phyloP scores from a whole-genome alignment of 73 alveolate genomes.

The Uronychia binucleata region DNA sequence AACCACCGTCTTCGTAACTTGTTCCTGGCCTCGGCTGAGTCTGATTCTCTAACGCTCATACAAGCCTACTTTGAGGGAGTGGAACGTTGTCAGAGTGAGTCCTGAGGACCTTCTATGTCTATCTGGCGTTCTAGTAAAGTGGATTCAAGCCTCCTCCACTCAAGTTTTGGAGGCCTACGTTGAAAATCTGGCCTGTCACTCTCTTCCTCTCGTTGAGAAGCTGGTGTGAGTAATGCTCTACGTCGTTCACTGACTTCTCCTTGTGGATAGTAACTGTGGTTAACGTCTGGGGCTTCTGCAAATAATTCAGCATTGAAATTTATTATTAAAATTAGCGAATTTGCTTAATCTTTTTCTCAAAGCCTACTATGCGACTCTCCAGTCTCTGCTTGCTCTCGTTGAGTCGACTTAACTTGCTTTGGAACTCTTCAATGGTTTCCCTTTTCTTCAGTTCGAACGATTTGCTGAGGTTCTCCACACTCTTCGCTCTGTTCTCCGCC shows the following conservation, averaged over 20 bases:
- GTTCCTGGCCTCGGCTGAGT: too few relatives aligned
- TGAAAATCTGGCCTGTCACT: too few relatives aligned
- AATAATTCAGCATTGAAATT: background rate
- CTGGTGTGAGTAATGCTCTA: too few relatives aligned
- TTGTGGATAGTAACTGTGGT: background rate
- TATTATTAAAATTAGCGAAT: conserved; percentile 10
- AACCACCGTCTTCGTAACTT: too few relatives aligned
- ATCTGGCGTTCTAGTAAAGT: too few relatives aligned
- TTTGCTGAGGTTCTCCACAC: background rate
- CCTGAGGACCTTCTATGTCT: too few relatives aligned
- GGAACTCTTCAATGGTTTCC: conserved; percentile 33
- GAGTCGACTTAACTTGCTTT: conserved; percentile 20
- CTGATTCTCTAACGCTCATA: too few relatives aligned
- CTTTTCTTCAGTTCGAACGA: conserved; percentile 4
- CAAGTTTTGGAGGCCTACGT: too few relatives aligned
- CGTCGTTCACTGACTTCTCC: background rate
- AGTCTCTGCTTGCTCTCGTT: conserved; percentile 23
- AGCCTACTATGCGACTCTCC: conserved; percentile 23
- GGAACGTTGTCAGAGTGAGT: too few relatives aligned
- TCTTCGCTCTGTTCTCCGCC: background rate
- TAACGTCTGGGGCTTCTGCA: background rate
- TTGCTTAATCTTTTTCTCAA: conserved; percentile 35
- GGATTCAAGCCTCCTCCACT: too few relatives aligned
- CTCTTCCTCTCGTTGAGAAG: too few relatives aligned
- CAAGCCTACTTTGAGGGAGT: too few relatives aligned